phyloP scores from a whole-genome alignment of 2,329 filamentous ascomycete genomes.

The Pleomassaria siparia region DNA sequence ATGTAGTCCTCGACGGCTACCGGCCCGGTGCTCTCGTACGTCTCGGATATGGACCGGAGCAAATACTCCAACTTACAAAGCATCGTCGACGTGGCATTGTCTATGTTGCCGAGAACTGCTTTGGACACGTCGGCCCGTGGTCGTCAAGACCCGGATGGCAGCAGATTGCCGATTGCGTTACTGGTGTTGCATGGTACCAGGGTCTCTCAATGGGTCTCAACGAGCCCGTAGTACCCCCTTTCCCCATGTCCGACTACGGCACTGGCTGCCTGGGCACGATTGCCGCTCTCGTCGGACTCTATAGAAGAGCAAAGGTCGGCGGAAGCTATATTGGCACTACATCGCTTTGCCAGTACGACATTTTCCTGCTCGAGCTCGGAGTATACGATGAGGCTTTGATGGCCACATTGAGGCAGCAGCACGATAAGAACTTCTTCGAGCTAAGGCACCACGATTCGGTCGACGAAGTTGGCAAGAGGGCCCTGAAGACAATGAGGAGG shows the following conservation, averaged over 20 bases:
- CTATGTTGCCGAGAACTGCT: slow-evolving; percentile 72
- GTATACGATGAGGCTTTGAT: slow-evolving; percentile 58
- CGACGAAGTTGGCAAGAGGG: slow-evolving; percentile 64
- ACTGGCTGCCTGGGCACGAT: slow-evolving; percentile 73
- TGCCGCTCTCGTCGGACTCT: slow-evolving; percentile 65
- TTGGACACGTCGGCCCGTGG: slow-evolving; percentile 67
- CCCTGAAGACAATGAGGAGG: slow-evolving; percentile 57
- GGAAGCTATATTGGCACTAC: slow-evolving; percentile 68
- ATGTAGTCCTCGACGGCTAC: slow-evolving; percentile 70
- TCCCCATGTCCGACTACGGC: slow-evolving; percentile 64
- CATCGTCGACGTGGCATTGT: slow-evolving; percentile 63
- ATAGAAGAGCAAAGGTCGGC: slow-evolving; percentile 62
- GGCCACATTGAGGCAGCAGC: slow-evolving; percentile 51
- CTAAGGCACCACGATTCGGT: slow-evolving; percentile 65
- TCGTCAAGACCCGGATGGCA: slow-evolving; percentile 68
- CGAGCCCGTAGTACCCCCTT: slow-evolving; percentile 67
- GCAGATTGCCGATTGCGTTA: slow-evolving; percentile 69
- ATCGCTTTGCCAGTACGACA: slow-evolving; percentile 68
- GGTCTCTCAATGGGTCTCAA: slow-evolving; percentile 62
- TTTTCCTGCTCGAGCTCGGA: slow-evolving; percentile 64
- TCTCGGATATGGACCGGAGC: slow-evolving; percentile 63
- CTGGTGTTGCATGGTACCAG: slow-evolving; percentile 63
- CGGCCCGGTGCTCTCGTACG: slow-evolving; percentile 65
- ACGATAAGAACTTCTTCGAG: slow-evolving; percentile 57
- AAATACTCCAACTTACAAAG: slow-evolving; percentile 55